These are phyloP conservation scores for Neurospora sp. DNA, from an alignment of 495 filamentous ascomycete species.

Conservation along the genomic window DNA sequence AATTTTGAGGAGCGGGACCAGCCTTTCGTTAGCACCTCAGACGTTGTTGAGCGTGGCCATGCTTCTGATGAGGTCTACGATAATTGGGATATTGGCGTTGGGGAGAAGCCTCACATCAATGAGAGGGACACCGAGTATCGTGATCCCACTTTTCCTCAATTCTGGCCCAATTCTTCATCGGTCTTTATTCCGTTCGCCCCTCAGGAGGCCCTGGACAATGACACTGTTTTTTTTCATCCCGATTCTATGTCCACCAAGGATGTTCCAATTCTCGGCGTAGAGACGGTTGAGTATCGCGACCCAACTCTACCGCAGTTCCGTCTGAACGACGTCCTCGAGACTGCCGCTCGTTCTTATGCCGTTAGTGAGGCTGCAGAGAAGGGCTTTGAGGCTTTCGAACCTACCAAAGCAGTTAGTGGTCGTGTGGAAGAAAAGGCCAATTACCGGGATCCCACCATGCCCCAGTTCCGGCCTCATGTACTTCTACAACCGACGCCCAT, in stretches of 20 bases:
- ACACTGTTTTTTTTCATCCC: background rate
- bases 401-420: background rate
- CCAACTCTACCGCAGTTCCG: background rate
- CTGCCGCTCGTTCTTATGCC: background rate
- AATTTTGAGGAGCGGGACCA: background rate
- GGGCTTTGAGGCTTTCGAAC: background rate
- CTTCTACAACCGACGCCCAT: background rate
- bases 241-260: background rate
- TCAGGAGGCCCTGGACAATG: background rate
- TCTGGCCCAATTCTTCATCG: background rate
- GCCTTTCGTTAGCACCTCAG: background rate
- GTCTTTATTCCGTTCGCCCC: background rate
- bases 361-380: background rate
- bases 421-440: background rate
- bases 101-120: background rate
- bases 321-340: background rate
- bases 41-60: background rate
- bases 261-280: background rate
- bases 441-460: background rate
- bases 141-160: background rate
- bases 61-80: background rate
- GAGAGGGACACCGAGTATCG: background rate
- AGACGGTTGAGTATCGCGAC: background rate
- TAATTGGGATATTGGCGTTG: background rate
- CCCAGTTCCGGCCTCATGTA: background rate